Conservation (phyloP, 306 rosid species). For the Myrica gale region DNA sequence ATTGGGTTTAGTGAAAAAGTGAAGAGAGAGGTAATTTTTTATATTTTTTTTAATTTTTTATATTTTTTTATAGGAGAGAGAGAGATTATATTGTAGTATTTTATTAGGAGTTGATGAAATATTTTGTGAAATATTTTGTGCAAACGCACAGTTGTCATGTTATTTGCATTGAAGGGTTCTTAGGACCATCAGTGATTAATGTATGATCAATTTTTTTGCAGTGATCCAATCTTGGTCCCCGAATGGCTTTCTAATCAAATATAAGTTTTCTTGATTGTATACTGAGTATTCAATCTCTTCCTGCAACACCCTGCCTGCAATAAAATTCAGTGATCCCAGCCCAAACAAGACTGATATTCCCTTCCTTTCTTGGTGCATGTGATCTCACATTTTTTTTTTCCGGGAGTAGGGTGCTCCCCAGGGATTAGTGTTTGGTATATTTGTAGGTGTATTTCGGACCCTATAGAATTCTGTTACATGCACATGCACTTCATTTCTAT, state of each 20-base stretch:
- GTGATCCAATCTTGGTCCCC: neutral
- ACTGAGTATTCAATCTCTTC: neutral
- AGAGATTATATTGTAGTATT: no score
- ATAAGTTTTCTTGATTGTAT: neutral
- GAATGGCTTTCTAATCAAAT: neutral
- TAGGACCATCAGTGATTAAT: slow-evolving; percentile 9
- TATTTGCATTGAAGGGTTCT: neutral
- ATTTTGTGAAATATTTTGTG: no score
- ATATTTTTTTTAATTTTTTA: no score
- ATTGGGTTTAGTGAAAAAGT: no score
- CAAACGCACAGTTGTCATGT: slow-evolving; percentile 9
- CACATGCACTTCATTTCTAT: neutral
- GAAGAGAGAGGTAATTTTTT: no score
- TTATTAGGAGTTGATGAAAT: no score
- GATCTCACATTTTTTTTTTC: neutral
- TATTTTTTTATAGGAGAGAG: no score
- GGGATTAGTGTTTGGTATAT: no score
- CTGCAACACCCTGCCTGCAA: neutral
- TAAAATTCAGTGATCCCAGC: neutral
- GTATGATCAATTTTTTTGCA: neutral
- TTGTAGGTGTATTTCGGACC: neutral
- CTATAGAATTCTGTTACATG: neutral
- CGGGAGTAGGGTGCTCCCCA: neutral
- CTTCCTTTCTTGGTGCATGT: neutral
- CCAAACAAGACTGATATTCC: neutral